Evolutionary conservation across 129 eudicot genomes (phyloP).

Genomic region (Lactuca saligna): DNA sequence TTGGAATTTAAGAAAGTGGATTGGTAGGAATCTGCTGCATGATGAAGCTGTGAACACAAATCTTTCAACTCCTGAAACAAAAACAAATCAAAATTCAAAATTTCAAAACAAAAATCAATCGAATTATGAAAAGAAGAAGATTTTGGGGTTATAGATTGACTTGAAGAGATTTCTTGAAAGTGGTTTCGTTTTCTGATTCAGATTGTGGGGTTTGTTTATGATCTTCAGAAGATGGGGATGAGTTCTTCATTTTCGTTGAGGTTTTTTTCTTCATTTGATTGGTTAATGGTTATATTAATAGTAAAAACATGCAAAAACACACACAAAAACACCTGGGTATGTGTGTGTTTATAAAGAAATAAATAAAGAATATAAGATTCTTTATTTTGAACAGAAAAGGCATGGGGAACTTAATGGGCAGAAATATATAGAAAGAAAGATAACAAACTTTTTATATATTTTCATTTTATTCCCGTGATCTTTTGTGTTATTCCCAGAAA

Average conservation of each 20-base stretch:
- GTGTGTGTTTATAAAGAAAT: constrained; percentile 15
- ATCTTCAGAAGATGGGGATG: constrained; percentile 19
- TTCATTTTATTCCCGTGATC: constrained; percentile 25
- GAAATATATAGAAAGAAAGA: constrained; percentile 22
- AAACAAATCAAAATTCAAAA: neutral
- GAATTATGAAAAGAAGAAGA: neutral
- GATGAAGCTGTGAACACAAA: constrained; percentile 72
- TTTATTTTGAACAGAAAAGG: constrained; percentile 28
- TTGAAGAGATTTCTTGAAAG: constrained; percentile 53
- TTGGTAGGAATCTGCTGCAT: constrained; percentile 75
- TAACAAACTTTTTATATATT: constrained; percentile 25
- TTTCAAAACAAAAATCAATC: constrained; percentile 6
- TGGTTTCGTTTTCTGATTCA: constrained; percentile 41
- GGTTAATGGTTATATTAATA: constrained; percentile 11
- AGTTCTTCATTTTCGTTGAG: constrained; percentile 24
- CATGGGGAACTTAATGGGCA: constrained; percentile 35
- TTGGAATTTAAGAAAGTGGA: constrained; percentile 49
- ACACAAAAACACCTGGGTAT: constrained; percentile 28
- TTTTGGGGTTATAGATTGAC: constrained; percentile 24
- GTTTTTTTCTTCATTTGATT: neutral
- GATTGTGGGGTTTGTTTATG: constrained; percentile 23
- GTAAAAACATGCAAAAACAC: constrained; percentile 22
- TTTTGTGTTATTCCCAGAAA: constrained; percentile 21
- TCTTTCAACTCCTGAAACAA: constrained; percentile 59
- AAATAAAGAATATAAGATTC: constrained; percentile 19